Percentiles rank a stretch among this genome's conserved stretches.
Evolutionary conservation across 169 alveolate genomes (phyloP).

Genomic region (Plasmodium inui): DNA sequence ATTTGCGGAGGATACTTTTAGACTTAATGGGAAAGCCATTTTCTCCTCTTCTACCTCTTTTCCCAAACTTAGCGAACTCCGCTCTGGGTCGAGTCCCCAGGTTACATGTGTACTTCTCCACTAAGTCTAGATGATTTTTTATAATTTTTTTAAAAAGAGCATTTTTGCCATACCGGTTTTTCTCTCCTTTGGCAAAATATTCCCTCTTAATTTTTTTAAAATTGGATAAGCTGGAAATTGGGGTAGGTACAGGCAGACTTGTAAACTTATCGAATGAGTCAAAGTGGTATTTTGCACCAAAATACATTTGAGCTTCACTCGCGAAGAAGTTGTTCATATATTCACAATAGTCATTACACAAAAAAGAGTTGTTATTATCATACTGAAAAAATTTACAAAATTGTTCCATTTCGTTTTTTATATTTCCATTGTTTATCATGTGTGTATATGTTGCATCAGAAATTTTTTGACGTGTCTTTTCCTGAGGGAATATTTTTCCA

Average conservation of each 20-base stretch:
- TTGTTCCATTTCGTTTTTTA: slow-evolving; percentile 27
- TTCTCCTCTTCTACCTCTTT: not conserved
- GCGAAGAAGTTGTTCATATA: not conserved
- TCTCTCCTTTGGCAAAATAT: not conserved
- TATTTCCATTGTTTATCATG: not conserved
- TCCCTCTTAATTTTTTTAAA: not conserved
- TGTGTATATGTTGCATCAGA: not conserved
- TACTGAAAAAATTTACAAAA: slow-evolving; percentile 8
- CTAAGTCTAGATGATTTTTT: not conserved
- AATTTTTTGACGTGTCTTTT: not conserved
- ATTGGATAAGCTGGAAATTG: not conserved
- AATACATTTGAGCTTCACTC: not conserved
- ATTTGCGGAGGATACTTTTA: slow-evolving; percentile 24
- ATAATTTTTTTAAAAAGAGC: not conserved
- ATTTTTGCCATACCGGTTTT: not conserved
- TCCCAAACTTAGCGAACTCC: not conserved
- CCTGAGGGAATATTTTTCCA: not conserved
- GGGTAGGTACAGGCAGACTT: not conserved
- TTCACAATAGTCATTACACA: not conserved
- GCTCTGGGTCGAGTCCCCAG: not conserved
- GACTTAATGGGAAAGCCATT: not conserved
- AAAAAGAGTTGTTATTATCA: slow-evolving; percentile 8
- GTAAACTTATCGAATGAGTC: not conserved
- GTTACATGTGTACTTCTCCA: not conserved
- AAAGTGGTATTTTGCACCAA: slow-evolving; percentile 8